Base-by-base conservation (phyloP, 208 protist species). In the Leishmania mexicana region DNA sequence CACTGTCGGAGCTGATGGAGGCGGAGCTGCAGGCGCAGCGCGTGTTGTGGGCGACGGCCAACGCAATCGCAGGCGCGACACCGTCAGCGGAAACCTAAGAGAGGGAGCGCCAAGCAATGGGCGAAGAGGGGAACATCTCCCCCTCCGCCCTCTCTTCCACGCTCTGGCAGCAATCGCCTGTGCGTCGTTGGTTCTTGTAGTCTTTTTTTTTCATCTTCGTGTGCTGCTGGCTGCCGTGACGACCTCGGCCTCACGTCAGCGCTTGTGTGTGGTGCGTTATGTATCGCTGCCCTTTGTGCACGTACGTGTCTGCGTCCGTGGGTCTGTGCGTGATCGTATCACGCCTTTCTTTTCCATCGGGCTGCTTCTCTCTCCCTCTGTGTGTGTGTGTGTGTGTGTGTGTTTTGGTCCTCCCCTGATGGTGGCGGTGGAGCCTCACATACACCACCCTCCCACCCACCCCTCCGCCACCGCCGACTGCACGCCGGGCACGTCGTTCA, bases 1-100 rank as follows among this genome's bases (percentile, higher is more conserved):
- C 81, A 1, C 42, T 96, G 68, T 85, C 89, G 67, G 90, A 92
- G 11, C 40, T 96, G 80, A 70, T 93, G 75, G 85, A 92, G 57
- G 90, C 84, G 42, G 90, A 94, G 75, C 40, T 76, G 62, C 45
- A 77, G 64, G 88, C 81, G 78, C 90, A 93, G 64, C 35, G 76
- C 31, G 83, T 83, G 72, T 60, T 87, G 73, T 87, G 84, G 79
- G 58, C 45, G 40, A 62, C 73, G 1, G 47, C 28, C 13, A 68
- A 70, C 8, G 53, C 57, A 19, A 6, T 15, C 47, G 35, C 21
- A 19, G 15, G 15, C 47, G 47, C 21, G 38, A 35, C 40, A 31
- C 15, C 62, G 13, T 40, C 62, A 15, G 21, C 62, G 31, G 31
- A 6, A 3, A 35, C 62, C 21, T 21, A 38, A 67, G 31, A 21